phyloP scores from a whole-genome alignment of 768 basidiomycete species.

The Pleurotus ostreatus region DNA sequence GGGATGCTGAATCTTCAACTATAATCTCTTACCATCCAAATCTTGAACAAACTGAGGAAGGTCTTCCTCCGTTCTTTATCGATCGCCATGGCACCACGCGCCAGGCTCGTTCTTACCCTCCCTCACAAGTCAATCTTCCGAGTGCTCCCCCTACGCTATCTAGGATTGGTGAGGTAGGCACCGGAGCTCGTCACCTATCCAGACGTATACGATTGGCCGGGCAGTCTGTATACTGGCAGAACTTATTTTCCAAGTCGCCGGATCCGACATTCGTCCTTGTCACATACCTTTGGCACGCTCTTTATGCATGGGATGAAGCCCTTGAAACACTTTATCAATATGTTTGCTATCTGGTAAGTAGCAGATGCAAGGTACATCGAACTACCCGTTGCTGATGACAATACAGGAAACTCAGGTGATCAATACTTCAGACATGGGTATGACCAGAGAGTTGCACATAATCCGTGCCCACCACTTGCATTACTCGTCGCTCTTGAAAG shows the following conservation, averaged over 20 bases:
- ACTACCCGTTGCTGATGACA: neutral
- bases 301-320: slow-evolving; percentile 62
- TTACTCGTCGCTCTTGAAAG: slow-evolving; percentile 50
- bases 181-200: slow-evolving; percentile 37
- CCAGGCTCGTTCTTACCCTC: neutral
- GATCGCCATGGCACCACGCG: slow-evolving; percentile 1
- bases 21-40: slow-evolving; percentile 48
- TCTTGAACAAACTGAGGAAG: neutral
- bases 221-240: slow-evolving; percentile 45
- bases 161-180: slow-evolving; percentile 13
- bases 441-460: slow-evolving; percentile 53
- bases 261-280: slow-evolving; percentile 57
- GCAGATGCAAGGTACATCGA: neutral
- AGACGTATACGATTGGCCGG: slow-evolving; percentile 44
- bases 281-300: slow-evolving; percentile 52
- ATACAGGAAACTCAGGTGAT: slow-evolving; percentile 48
- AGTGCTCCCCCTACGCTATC: neutral
- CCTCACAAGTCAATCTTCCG: neutral
- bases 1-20: slow-evolving; percentile 38
- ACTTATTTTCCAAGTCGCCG: slow-evolving; percentile 31
- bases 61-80: neutral
- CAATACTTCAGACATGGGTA: slow-evolving; percentile 32
- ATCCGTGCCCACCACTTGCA: slow-evolving; percentile 59
- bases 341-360: slow-evolving; percentile 43
- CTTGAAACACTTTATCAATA: slow-evolving; percentile 49